Conservation (phyloP, 805 yeast species). For the Kuraishia molischiana region DNA sequence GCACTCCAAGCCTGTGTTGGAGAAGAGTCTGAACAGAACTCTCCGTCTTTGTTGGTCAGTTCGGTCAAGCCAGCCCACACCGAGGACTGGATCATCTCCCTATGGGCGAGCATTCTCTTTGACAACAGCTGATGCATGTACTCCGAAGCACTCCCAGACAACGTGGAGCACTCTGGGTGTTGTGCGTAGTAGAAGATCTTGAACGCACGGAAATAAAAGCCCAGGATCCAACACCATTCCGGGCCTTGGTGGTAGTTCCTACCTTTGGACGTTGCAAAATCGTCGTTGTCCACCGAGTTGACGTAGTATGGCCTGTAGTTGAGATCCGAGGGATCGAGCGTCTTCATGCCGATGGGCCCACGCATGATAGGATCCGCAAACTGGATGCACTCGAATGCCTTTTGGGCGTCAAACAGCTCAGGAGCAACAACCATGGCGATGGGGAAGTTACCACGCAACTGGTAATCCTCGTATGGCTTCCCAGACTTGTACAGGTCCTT, state of each 20-base stretch:
- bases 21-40: constrained; percentile 72
- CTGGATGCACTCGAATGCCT: constrained; percentile 56
- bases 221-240: constrained; percentile 93
- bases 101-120: constrained; percentile 52
- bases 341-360: constrained; percentile 88
- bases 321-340: constrained; percentile 86
- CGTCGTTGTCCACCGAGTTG: constrained; percentile 71
- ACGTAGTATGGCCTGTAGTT: constrained; percentile 86
- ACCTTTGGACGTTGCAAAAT: constrained; percentile 91
- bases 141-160: constrained; percentile 29
- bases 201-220: constrained; percentile 79
- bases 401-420: constrained; percentile 60
- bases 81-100: constrained; percentile 60
- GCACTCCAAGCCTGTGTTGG: constrained; percentile 98
- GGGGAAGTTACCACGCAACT: constrained; percentile 83
- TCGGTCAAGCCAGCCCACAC: constrained; percentile 94
- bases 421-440: constrained; percentile 95
- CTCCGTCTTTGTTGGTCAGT: constrained; percentile 83
- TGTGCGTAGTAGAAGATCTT: constrained; percentile 37
- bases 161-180: constrained; percentile 24
- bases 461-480: constrained; percentile 89
- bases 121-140: constrained; percentile 51
- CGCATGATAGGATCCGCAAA: constrained; percentile 66
- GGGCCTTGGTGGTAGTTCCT: constrained; percentile 98
- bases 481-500: constrained; percentile 79